Evolutionary conservation across 805 yeast genomes (phyloP), one percentile per base, ranked within the genome.

Genomic region (Candida bentonensis): DNA sequence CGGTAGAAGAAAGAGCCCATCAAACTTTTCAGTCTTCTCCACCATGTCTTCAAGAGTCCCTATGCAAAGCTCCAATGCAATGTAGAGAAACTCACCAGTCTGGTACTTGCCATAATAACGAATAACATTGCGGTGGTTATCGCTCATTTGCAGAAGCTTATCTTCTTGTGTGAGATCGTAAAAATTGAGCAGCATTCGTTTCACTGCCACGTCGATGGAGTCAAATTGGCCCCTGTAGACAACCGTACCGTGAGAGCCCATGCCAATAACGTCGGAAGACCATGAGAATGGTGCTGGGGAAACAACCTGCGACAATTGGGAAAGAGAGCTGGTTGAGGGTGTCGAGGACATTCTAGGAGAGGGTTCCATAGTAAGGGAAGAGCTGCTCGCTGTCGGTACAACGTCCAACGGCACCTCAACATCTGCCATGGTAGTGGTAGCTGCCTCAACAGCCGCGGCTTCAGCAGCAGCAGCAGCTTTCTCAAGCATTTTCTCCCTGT

Each of bases 181-280:
- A 56, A 88, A 92, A 58, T 88, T 96, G 28, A 88, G 70, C 44
- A 92, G 66, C 94, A 92, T 84, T 54, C 97, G 67, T 60, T 92
- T 92, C 4, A 92, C 94, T 0, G 98, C 98, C 3, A 92, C 98
- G 1, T 94, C 95, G 46, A 98, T 71, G 52, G 78, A 80, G 57
- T 89, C 96, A 64, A 88, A 92, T 3, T 76, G 73, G 0, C 98
- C 98, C 57, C 80, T 77, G 57, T 78, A 86, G 1, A 92, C 98
- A 23, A 89, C 86, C 0, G 98, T 92, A 22, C 98, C 98, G 53
- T 88, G 95, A 0, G 96, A 85, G 1, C 98, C 98, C 59, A 85
- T 86, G 0, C 98, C 98, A 42, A 92, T 64, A n/a, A 87, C 72
- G 23, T 72, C 75, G 49, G 82, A 82, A 0, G 94, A 75, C 2